These are phyloP conservation scores for Coriaria nepalensis DNA, from an alignment of 306 rosid species.

Conservation along the genomic window DNA sequence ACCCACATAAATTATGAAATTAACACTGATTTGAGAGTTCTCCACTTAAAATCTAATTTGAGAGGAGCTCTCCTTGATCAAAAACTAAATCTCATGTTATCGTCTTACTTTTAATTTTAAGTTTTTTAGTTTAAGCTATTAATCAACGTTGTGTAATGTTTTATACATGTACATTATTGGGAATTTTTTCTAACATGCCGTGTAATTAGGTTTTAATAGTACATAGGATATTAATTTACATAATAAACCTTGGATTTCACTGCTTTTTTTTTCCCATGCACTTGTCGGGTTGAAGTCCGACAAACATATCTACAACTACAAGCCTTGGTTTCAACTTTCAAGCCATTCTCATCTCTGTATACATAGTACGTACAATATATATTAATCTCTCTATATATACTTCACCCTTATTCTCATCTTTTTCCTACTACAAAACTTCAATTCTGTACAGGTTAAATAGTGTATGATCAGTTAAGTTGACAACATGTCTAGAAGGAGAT, in stretches of 20 bases:
- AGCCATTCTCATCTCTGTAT: neutral
- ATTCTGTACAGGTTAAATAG: neutral
- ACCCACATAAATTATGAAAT: no score
- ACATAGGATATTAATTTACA: no score
- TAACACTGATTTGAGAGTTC: no score
- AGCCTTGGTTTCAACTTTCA: neutral
- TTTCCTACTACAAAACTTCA: neutral
- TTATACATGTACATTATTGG: no score
- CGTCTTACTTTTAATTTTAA: no score
- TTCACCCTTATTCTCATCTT: neutral
- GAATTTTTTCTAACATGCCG: no score
- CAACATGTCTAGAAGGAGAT: constrained; percentile 65
- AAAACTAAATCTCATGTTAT: no score
- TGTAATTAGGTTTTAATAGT: no score
- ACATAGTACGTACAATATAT: neutral
- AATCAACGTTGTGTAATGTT: no score
- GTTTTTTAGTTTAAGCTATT: no score
- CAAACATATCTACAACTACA: neutral
- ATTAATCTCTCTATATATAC: neutral
- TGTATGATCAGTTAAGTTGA: neutral
- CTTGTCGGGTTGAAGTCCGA: constrained; percentile 1
- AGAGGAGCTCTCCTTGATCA: no score
- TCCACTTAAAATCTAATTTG: no score
- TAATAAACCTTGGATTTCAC: neutral
- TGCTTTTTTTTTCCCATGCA: constrained; percentile 9